These are phyloP conservation scores for Torulaspora delbrueckii DNA, from an alignment of 805 yeast species.

Conservation along the genomic window DNA sequence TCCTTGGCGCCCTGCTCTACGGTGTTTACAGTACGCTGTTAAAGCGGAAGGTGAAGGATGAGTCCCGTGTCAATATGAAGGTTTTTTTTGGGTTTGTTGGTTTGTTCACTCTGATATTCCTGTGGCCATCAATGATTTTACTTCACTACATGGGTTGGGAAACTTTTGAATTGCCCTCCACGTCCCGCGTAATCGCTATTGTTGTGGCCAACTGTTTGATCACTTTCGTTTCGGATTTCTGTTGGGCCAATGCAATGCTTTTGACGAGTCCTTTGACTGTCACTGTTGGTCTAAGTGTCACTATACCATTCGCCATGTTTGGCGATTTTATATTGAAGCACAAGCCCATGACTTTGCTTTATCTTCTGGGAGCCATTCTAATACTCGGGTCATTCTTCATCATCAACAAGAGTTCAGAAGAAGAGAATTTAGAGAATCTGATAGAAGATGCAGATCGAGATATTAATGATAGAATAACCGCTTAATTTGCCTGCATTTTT, in stretches of 20 bases:
- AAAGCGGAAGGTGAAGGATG: conserved; percentile 67
- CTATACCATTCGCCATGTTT: conserved; percentile 90
- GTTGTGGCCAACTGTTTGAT: conserved; percentile 63
- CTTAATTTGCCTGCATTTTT: background rate
- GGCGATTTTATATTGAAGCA: conserved; percentile 78
- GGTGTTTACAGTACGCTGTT: conserved; percentile 86
- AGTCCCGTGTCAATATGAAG: conserved; percentile 73
- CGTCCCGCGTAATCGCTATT: conserved; percentile 46
- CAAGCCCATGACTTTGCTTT: conserved; percentile 54
- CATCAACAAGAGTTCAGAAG: conserved; percentile 73
- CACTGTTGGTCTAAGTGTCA: conserved; percentile 87
- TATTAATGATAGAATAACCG: background rate
- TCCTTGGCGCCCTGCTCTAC: conserved; percentile 82
- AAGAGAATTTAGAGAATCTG: conserved; percentile 39
- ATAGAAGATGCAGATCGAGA: conserved; percentile 5
- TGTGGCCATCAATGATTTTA: conserved; percentile 79
- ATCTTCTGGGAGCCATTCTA: conserved; percentile 72
- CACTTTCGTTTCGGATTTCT: conserved; percentile 82
- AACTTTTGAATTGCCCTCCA: conserved; percentile 62
- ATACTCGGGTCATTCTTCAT: conserved; percentile 81
- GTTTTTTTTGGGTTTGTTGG: conserved; percentile 96
- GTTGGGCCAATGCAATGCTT: conserved; percentile 95
- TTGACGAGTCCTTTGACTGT: conserved; percentile 92
- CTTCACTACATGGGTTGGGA: conserved; percentile 65
- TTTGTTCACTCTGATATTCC: conserved; percentile 59